Percentiles rank a stretch among this genome's conserved stretches.
Conservation (phyloP, 1,284 basidiomycete genomes). For the Trichosporon asahii region DNA sequence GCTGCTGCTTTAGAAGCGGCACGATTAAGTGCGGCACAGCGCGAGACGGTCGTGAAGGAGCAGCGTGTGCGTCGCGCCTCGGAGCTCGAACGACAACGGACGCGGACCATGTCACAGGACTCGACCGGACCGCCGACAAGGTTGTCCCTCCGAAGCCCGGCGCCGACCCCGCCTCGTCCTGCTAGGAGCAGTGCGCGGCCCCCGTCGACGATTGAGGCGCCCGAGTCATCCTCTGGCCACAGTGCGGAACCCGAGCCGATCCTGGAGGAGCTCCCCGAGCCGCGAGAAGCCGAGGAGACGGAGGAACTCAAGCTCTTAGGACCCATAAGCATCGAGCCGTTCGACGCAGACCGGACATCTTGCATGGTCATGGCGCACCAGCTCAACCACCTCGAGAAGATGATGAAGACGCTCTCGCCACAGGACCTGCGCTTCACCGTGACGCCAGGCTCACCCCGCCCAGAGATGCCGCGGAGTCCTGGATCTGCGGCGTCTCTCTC, state of each 20-base stretch:
- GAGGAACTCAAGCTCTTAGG: background rate
- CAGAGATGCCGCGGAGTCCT: background rate
- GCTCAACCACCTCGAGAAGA: constrained; percentile 47
- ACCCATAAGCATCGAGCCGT: background rate
- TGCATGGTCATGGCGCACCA: constrained; percentile 49
- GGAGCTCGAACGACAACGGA: background rate
- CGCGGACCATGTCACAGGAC: background rate
- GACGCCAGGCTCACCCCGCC: background rate
- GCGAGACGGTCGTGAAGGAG: constrained; percentile 2
- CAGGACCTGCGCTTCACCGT: constrained; percentile 43
- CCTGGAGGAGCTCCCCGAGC: background rate
- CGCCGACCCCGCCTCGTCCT: constrained; percentile 3
- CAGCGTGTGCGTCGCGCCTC: background rate
- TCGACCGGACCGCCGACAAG: background rate
- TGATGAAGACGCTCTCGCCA: constrained; percentile 48
- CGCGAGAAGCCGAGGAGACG: background rate
- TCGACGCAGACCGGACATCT: background rate
- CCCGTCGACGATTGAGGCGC: background rate
- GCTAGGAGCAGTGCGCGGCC: constrained; percentile 9
- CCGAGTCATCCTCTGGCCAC: background rate
- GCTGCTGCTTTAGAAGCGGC: background rate
- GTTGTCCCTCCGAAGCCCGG: background rate
- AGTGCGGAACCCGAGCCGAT: background rate
- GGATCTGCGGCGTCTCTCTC: background rate
- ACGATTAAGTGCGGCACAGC: background rate